Evolutionary conservation across 345 rosid species (phyloP).

Genomic region (Luvunga scandens): DNA sequence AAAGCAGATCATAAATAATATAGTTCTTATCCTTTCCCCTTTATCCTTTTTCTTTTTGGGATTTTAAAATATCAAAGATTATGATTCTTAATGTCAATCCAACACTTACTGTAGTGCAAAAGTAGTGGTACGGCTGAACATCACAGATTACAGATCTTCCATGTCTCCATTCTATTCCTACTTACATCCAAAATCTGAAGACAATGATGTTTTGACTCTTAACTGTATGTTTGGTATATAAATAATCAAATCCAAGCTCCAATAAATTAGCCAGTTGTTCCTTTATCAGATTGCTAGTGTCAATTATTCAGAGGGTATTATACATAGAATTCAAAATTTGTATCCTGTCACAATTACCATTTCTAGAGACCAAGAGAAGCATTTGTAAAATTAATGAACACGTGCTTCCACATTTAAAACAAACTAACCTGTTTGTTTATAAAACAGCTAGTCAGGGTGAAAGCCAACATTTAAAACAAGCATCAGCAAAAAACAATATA

Average conservation of each 20-base stretch:
- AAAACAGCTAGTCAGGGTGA: background rate
- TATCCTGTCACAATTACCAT: background rate
- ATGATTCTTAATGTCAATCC: background rate
- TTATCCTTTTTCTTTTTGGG: background rate
- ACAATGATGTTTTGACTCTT: background rate
- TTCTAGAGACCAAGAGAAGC: background rate
- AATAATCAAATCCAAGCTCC: background rate
- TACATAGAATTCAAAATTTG: background rate
- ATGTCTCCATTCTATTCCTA: background rate
- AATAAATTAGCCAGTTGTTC: background rate
- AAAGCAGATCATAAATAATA: slow-evolving; percentile 1
- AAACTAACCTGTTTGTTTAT: background rate
- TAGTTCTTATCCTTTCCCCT: background rate
- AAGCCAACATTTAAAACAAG: background rate
- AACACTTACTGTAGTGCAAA: background rate
- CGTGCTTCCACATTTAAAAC: background rate
- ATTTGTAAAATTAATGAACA: background rate
- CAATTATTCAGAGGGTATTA: background rate
- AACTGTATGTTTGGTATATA: background rate
- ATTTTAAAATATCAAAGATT: background rate
- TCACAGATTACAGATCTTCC: background rate
- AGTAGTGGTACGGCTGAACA: background rate
- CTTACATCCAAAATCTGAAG: background rate
- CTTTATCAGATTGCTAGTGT: background rate
- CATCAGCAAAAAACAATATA: background rate